These are phyloP conservation scores for Pichia rugopelliculosa DNA, from an alignment of 805 yeast species.

Conservation along the genomic window DNA sequence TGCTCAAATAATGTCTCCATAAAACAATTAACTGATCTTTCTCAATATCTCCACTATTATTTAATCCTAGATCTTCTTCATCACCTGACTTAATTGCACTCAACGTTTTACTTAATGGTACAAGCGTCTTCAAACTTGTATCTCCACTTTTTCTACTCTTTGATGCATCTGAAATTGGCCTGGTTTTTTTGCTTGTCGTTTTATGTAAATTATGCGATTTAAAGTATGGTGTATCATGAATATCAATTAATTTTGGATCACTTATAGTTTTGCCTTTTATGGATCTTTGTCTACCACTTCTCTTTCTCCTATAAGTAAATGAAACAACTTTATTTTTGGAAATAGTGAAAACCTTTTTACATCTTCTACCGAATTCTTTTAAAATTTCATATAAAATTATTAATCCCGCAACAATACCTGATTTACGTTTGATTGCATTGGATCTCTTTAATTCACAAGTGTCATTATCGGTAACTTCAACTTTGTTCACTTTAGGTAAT, in stretches of 20 bases:
- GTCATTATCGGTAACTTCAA: constrained; percentile 2
- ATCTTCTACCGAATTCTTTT: constrained; percentile 10
- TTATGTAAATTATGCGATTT: constrained; percentile 2
- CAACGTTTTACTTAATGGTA: neutral
- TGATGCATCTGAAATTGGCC: neutral
- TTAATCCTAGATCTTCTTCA: neutral
- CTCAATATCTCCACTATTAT: neutral
- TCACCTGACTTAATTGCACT: neutral
- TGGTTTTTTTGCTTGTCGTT: neutral
- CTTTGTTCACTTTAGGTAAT: neutral
- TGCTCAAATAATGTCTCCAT: constrained; percentile 25
- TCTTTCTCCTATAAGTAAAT: neutral
- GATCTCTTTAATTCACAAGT: constrained; percentile 22
- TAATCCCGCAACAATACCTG: constrained; percentile 23
- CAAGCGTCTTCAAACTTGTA: neutral
- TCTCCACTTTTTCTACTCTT: neutral
- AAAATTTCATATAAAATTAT: constrained; percentile 10
- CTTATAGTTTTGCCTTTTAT: constrained; percentile 1
- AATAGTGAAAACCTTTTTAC: constrained; percentile 18
- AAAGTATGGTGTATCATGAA: constrained; percentile 6
- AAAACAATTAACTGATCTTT: constrained; percentile 14
- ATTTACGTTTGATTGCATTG: constrained; percentile 27
- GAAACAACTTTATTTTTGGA: constrained; percentile 10
- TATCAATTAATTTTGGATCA: constrained; percentile 8
- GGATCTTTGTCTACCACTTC: neutral